phyloP scores from a whole-genome alignment of 768 basidiomycete species.

The Agaricus subrufescens region DNA sequence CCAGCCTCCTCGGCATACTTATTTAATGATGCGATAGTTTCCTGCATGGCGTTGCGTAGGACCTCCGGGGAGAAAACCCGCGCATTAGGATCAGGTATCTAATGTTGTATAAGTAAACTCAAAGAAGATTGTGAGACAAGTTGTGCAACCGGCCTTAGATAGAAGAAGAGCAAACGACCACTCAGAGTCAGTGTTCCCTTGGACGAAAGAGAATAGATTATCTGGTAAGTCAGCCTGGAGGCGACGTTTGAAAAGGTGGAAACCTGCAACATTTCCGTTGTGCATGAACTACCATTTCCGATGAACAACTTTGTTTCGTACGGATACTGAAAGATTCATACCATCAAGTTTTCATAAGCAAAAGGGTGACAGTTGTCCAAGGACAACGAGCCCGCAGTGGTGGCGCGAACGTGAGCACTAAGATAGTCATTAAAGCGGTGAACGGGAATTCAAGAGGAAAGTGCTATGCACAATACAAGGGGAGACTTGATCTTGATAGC shows the following conservation, averaged over 20 bases:
- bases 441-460: not conserved
- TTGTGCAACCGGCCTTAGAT: slow-evolving; percentile 52
- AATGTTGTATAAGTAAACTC: slow-evolving; percentile 7
- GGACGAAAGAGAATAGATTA: slow-evolving; percentile 79
- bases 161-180: slow-evolving; percentile 95
- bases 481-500: slow-evolving; percentile 98
- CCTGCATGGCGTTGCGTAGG: slow-evolving; percentile 82
- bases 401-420: slow-evolving; percentile 89
- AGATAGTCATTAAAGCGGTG: not conserved
- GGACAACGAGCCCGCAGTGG: slow-evolving; percentile 88
- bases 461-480: slow-evolving; percentile 74
- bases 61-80: slow-evolving; percentile 65
- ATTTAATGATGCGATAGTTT: slow-evolving; percentile 81
- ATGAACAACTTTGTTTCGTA: not conserved
- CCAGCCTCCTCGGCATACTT: slow-evolving; percentile 65
- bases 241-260: slow-evolving; percentile 72
- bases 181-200: slow-evolving; percentile 97
- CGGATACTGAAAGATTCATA: slow-evolving; percentile 22
- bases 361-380: slow-evolving; percentile 96
- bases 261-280: slow-evolving; percentile 91
- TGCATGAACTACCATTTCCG: slow-evolving; percentile 73
- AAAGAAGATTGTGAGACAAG: not conserved
- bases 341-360: slow-evolving; percentile 89
- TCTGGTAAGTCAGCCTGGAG: slow-evolving; percentile 77
- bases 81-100: slow-evolving; percentile 82